These are phyloP conservation scores for Yamadazyma buinensis DNA, from an alignment of 1,139 yeast species.

Conservation along the genomic window DNA sequence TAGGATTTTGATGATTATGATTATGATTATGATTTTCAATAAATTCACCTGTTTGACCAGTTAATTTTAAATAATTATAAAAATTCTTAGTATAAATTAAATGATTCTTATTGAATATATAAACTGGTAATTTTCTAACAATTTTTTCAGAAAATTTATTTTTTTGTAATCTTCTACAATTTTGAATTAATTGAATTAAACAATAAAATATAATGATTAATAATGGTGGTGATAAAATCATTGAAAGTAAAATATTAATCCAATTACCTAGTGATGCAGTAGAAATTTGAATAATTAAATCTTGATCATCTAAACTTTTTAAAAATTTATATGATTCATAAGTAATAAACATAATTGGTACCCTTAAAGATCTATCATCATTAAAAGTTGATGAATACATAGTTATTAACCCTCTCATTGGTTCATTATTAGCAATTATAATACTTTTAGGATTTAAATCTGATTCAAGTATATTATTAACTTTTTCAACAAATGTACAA, in stretches of 20 bases:
- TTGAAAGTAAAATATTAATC: constrained; percentile 36
- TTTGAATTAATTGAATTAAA: constrained; percentile 29
- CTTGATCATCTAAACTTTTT: constrained; percentile 8
- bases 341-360: constrained; percentile 39
- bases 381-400: constrained; percentile 42
- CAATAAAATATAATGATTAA: constrained; percentile 35
- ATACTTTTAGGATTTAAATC: constrained; percentile 30
- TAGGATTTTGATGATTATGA: not conserved
- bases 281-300: constrained; percentile 18
- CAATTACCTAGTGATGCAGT: constrained; percentile 41
- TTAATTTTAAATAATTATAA: constrained; percentile 24
- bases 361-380: constrained; percentile 29
- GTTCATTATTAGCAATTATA: constrained; percentile 42
- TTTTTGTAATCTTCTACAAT: constrained; percentile 23
- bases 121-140: constrained; percentile 37
- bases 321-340: constrained; percentile 33
- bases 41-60: constrained; percentile 19
- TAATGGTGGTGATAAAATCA: constrained; percentile 44
- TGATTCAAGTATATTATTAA: constrained; percentile 26
- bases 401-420: constrained; percentile 35
- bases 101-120: constrained; percentile 35
- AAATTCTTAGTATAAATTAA: constrained; percentile 26
- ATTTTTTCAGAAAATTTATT: constrained; percentile 30
- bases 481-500: constrained; percentile 43
- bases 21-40: constrained; percentile 8